phyloP scores from a whole-genome alignment of 768 basidiomycete genomes.

The Boletus bicolor region DNA sequence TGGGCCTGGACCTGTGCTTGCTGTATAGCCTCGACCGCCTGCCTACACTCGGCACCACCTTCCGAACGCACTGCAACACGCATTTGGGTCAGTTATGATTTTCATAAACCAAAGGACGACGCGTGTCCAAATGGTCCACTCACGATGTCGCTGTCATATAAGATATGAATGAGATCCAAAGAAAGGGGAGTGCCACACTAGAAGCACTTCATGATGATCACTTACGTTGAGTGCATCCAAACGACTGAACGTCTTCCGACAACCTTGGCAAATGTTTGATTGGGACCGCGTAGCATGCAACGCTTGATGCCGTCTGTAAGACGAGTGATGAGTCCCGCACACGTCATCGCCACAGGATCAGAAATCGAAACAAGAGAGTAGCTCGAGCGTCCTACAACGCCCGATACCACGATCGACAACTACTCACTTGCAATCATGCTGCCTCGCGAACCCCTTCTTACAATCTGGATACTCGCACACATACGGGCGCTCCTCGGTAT shows the following conservation, averaged over 20 bases:
- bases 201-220: slow-evolving; percentile 34
- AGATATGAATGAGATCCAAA: slow-evolving; percentile 26
- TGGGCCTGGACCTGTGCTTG: slow-evolving; percentile 31
- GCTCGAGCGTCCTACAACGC: neutral
- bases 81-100: slow-evolving; percentile 23
- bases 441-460: slow-evolving; percentile 90
- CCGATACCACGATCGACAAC: slow-evolving; percentile 7
- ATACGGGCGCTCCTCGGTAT: slow-evolving; percentile 94
- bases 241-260: slow-evolving; percentile 92
- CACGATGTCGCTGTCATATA: slow-evolving; percentile 67
- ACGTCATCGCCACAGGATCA: neutral
- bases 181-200: slow-evolving; percentile 16
- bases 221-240: slow-evolving; percentile 92
- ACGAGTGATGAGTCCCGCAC: slow-evolving; percentile 7
- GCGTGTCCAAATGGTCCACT: slow-evolving; percentile 36
- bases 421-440: slow-evolving; percentile 95
- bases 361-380: neutral
- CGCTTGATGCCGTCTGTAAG: slow-evolving; percentile 77
- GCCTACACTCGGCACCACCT: slow-evolving; percentile 75
- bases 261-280: slow-evolving; percentile 84
- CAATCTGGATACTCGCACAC: slow-evolving; percentile 93
- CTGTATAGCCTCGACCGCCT: slow-evolving; percentile 37
- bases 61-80: slow-evolving; percentile 69
- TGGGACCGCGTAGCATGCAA: slow-evolving; percentile 82
- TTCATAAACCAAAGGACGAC: slow-evolving; percentile 22